phyloP scores from a whole-genome alignment of 192 early-diverging fungal species.

The Entomortierella beljakovae region DNA sequence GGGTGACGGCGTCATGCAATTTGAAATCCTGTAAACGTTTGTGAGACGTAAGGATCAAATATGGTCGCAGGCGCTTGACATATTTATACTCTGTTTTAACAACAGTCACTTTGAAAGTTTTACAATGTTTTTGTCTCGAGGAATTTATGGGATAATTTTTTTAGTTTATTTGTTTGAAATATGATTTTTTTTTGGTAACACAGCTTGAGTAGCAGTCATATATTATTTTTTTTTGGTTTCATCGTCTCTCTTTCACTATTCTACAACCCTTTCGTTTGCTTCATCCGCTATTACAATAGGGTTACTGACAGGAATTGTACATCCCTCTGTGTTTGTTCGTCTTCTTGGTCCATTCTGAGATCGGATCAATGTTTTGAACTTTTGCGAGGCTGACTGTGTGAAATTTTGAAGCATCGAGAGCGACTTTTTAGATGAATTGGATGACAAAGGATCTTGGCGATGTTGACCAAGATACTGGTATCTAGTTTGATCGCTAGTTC shows the following conservation, averaged over 20 bases:
- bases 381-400: slow-evolving; percentile 41
- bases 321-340: background rate
- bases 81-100: background rate
- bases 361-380: slow-evolving; percentile 22
- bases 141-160: background rate
- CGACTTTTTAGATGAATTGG: slow-evolving; percentile 10
- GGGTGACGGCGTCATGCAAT: slow-evolving; percentile 41
- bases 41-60: slow-evolving; percentile 37
- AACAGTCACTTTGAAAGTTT: background rate
- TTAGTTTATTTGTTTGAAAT: too few relatives aligned
- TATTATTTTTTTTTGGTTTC: too few relatives aligned
- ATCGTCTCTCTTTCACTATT: too few relatives aligned
- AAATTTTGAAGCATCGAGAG: slow-evolving; percentile 28
- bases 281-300: too few relatives aligned
- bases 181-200: too few relatives aligned
- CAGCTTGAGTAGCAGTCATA: too few relatives aligned
- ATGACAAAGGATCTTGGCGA: too few relatives aligned
- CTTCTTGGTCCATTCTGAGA: slow-evolving; percentile 14
- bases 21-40: slow-evolving; percentile 49
- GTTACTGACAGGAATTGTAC: too few relatives aligned
- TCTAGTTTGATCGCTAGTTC: background rate
- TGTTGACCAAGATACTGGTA: background rate
- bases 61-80: background rate
- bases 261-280: too few relatives aligned
- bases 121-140: background rate